phyloP scores from a whole-genome alignment of 2,329 filamentous ascomycete species.

The Phaeosphaeria sp. region DNA sequence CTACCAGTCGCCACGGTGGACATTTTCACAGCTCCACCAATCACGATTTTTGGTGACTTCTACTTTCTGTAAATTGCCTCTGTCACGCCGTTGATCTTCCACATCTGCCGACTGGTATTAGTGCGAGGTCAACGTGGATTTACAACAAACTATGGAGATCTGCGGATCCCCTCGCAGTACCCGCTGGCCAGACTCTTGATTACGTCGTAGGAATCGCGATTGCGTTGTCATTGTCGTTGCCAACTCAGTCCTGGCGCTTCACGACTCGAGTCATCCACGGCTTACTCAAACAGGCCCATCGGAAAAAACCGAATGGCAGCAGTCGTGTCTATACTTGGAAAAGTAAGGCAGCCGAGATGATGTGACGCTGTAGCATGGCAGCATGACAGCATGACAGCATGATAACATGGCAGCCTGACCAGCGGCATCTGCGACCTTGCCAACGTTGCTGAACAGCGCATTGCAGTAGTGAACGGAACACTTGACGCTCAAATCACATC shows the following conservation, averaged over 20 bases:
- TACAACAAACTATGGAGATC: background rate
- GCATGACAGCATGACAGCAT: background rate
- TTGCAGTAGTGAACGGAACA: background rate
- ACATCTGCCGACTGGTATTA: background rate
- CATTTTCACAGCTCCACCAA: background rate
- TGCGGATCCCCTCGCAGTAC: background rate
- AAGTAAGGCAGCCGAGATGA: background rate
- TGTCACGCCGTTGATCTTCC: background rate
- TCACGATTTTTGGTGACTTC: background rate
- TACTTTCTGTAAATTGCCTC: background rate
- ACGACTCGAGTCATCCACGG: background rate
- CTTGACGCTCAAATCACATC: background rate
- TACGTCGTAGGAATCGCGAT: too few species aligned
- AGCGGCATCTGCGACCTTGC: background rate
- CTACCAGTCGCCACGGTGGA: conserved; percentile 1
- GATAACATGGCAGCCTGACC: background rate
- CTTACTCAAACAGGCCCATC: background rate
- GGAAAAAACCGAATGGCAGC: background rate
- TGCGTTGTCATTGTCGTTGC: background rate
- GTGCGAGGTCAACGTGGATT: background rate
- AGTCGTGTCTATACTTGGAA: background rate
- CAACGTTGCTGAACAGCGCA: background rate
- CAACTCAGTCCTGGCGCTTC: background rate
- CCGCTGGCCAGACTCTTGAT: background rate
- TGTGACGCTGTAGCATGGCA: background rate